phyloP scores from a whole-genome alignment of 2,329 filamentous ascomycete genomes.

The Leptographium radiaticola region DNA sequence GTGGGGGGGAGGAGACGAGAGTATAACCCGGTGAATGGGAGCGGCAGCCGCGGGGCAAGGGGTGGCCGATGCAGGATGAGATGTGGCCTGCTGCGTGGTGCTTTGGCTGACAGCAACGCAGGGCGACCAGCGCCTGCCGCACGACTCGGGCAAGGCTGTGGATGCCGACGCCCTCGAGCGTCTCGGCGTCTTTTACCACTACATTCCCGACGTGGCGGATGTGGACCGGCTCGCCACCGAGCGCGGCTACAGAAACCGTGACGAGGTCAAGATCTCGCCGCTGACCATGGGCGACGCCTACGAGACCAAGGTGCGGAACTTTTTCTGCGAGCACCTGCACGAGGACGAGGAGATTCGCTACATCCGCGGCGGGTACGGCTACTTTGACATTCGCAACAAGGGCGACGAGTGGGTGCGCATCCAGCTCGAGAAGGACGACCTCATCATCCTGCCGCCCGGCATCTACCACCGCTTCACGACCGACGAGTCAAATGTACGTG shows the following conservation, averaged over 20 bases:
- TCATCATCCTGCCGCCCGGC: slow-evolving; percentile 86
- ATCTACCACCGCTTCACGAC: slow-evolving; percentile 98
- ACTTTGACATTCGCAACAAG: slow-evolving; percentile 79
- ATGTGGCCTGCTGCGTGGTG: too few relatives aligned
- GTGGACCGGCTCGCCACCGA: slow-evolving; percentile 64
- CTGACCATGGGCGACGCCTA: slow-evolving; percentile 74
- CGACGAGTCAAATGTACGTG: slow-evolving; percentile 73
- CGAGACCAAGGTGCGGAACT: slow-evolving; percentile 84
- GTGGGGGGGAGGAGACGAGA: slow-evolving; percentile 9
- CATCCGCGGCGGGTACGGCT: slow-evolving; percentile 76
- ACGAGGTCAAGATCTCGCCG: slow-evolving; percentile 83
- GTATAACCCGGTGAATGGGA: not conserved
- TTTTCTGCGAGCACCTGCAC: slow-evolving; percentile 92
- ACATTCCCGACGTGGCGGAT: slow-evolving; percentile 46
- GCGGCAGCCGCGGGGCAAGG: not conserved
- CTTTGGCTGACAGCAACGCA: slow-evolving; percentile 22
- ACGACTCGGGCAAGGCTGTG: slow-evolving; percentile 70
- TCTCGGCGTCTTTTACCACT: slow-evolving; percentile 71
- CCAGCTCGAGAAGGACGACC: slow-evolving; percentile 67
- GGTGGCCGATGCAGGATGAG: not conserved
- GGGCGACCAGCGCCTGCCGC: slow-evolving; percentile 87
- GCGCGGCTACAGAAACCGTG: slow-evolving; percentile 84
- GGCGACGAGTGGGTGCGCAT: slow-evolving; percentile 86
- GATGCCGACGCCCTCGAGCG: slow-evolving; percentile 50
- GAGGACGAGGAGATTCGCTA: slow-evolving; percentile 98